Evolutionary conservation across 345 rosid genomes (phyloP).

Genomic region (Lepidium aucheri): DNA sequence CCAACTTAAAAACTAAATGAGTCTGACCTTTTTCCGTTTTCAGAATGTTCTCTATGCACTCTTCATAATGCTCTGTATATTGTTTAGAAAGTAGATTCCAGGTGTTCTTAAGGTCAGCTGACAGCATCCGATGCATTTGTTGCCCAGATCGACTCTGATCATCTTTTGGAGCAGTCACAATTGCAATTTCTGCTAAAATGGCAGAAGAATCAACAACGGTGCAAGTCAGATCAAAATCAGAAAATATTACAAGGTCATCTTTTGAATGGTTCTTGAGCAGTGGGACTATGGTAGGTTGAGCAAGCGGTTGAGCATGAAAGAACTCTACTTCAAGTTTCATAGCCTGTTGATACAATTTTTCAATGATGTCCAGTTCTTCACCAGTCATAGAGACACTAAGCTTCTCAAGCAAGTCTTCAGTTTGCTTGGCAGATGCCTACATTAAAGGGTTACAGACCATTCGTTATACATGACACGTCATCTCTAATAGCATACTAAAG

Average conservation of each 20-base stretch:
- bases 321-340: slow-evolving; percentile 96
- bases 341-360: slow-evolving; percentile 93
- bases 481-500: slow-evolving; percentile 8
- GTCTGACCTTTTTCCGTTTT: slow-evolving; percentile 52
- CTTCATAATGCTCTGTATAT: slow-evolving; percentile 82
- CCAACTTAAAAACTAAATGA: slow-evolving; percentile 3
- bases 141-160: slow-evolving; percentile 49
- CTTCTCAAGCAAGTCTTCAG: slow-evolving; percentile 91
- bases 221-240: slow-evolving; percentile 98
- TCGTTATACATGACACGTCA: neutral
- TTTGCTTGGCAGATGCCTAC: slow-evolving; percentile 84
- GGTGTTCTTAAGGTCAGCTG: slow-evolving; percentile 65
- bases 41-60: slow-evolving; percentile 76
- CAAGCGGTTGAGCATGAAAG: slow-evolving; percentile 69
- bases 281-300: slow-evolving; percentile 71
- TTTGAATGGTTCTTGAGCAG: slow-evolving; percentile 45
- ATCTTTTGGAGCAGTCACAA: slow-evolving; percentile 74
- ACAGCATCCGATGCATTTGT: slow-evolving; percentile 58
- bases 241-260: slow-evolving; percentile 57
- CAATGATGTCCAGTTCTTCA: slow-evolving; percentile 86
- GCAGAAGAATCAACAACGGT: slow-evolving; percentile 93
- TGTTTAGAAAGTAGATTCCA: slow-evolving; percentile 72
- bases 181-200: slow-evolving; percentile 92
- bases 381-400: slow-evolving; percentile 90
- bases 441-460: slow-evolving; percentile 32